These are phyloP conservation scores for Phytophthora gonapodyides DNA, from an alignment of 352 stramenopile species.

Conservation along the genomic window DNA sequence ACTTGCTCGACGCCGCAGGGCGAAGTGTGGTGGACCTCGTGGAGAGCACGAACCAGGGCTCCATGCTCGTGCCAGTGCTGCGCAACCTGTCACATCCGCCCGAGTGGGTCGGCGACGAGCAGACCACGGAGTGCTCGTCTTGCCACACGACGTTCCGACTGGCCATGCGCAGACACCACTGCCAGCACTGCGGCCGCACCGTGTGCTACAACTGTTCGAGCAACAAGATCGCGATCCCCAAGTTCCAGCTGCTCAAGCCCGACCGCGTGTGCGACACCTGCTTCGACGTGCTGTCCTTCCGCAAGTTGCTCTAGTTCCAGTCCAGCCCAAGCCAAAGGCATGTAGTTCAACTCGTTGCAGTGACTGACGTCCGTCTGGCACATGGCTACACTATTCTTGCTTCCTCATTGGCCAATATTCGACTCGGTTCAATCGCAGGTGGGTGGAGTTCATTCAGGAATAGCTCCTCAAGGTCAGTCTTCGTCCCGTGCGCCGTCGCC, in stretches of 20 bases:
- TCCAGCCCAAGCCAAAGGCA: no score
- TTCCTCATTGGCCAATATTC: slow-evolving; percentile 31
- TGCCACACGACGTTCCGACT: slow-evolving; percentile 77
- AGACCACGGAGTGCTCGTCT: slow-evolving; percentile 71
- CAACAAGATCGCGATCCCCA: slow-evolving; percentile 84
- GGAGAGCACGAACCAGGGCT: slow-evolving; percentile 79
- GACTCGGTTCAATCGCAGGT: background rate
- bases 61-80: slow-evolving; percentile 81
- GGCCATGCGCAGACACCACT: slow-evolving; percentile 87
- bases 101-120: slow-evolving; percentile 72
- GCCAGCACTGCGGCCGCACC: slow-evolving; percentile 79
- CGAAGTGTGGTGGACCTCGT: slow-evolving; percentile 84
- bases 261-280: slow-evolving; percentile 84
- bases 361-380: slow-evolving; percentile 11
- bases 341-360: no score
- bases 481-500: background rate
- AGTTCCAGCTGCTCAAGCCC: slow-evolving; percentile 77
- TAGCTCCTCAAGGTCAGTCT: slow-evolving; percentile 12
- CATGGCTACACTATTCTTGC: slow-evolving; percentile 5
- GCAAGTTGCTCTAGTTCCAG: slow-evolving; percentile 61
- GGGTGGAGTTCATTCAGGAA: slow-evolving; percentile 13
- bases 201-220: slow-evolving; percentile 89
- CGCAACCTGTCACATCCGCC: slow-evolving; percentile 70
- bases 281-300: slow-evolving; percentile 85
- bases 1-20: slow-evolving; percentile 80